Conservation (phyloP, 495 filamentous ascomycete species). For the Acidiella bohemica region DNA sequence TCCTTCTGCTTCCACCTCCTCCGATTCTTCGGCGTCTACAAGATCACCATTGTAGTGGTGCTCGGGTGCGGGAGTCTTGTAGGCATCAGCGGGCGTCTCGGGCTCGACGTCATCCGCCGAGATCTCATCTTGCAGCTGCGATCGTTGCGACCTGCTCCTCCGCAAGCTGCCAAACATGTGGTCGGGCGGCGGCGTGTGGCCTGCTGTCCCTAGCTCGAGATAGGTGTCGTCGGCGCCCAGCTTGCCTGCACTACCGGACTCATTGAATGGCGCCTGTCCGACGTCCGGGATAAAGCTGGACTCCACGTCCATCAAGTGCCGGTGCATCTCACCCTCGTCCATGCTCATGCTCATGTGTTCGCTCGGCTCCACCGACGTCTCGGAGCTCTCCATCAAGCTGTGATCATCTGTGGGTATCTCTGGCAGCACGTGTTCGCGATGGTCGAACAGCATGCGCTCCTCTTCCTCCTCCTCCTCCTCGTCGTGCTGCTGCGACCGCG, state of each 20-base stretch:
- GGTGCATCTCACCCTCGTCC: conserved; percentile 50
- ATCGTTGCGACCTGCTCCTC: not conserved
- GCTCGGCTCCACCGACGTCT: conserved; percentile 1
- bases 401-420: conserved; percentile 13
- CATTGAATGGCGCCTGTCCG: conserved; percentile 32
- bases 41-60: no score
- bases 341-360: conserved; percentile 33
- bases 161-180: conserved; percentile 8
- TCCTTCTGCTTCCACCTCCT: conserved; percentile 13
- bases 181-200: conserved; percentile 17
- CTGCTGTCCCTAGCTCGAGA: conserved; percentile 39
- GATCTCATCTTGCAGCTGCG: conserved; percentile 1
- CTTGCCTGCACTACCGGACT: conserved; percentile 20
- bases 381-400: conserved; percentile 9
- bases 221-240: conserved; percentile 48
- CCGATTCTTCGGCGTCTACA: conserved; percentile 16
- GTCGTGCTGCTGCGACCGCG: not conserved
- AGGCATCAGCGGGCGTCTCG: conserved; percentile 33
- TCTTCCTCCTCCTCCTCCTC: not conserved
- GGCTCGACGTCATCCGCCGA: conserved; percentile 17
- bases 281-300: conserved; percentile 61
- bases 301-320: conserved; percentile 71
- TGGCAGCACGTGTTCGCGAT: conserved; percentile 11
- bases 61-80: conserved; percentile 37
- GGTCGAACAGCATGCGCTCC: conserved; percentile 7